Evolutionary conservation across 2,329 filamentous ascomycete genomes (phyloP), one percentile per base, ranked within the genome.

Genomic region (Pezicula carpinea): DNA sequence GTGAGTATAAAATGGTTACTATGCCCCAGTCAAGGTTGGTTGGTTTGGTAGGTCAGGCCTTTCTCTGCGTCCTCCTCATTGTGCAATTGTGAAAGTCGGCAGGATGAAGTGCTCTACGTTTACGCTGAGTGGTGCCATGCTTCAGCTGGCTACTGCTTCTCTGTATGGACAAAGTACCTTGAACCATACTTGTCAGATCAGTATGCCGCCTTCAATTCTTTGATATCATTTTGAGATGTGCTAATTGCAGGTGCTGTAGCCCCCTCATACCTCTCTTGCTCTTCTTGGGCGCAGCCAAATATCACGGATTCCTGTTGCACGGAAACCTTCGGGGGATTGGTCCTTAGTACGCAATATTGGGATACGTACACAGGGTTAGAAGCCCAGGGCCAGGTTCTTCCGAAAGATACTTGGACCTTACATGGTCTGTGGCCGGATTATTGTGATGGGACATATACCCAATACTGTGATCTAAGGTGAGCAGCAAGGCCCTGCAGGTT

Each of bases 311-410:
- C 75, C 1, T 85, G 82, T 70, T 85, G 82, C 56, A 71, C 72
- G 14, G 82, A 85, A 67, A 85, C 82, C 0, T 84, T 69, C 54
- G 82, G 82, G 22, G 82, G 82, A 4, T 69, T 85, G 5, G 59
- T 85, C 26, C 68, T 85, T 3, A 69, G 68, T 47, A 85, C 82
- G 0, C 81, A 85, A 53, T 82, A 80, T 63, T 86, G 82, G 82
- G 68, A 74, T 55, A 80, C 77, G 0, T 80, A 81, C 59, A 85
- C 82, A 0, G 81, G 80, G 3, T 69, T 73, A 26, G 81, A 85
- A 59, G 59, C 63, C 11, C 45, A 75, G 47, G 78, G 78, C 8
- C 81, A 86, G 59, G 59, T 80, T 18, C 69, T 83, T 6, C 82
- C 82, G 1, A 61, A 66, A 38, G 64, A 80, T 36, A 68, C 71